Base-by-base conservation (phyloP, 1,284 basidiomycete genomes). In the Cryptococcus neoformans region DNA sequence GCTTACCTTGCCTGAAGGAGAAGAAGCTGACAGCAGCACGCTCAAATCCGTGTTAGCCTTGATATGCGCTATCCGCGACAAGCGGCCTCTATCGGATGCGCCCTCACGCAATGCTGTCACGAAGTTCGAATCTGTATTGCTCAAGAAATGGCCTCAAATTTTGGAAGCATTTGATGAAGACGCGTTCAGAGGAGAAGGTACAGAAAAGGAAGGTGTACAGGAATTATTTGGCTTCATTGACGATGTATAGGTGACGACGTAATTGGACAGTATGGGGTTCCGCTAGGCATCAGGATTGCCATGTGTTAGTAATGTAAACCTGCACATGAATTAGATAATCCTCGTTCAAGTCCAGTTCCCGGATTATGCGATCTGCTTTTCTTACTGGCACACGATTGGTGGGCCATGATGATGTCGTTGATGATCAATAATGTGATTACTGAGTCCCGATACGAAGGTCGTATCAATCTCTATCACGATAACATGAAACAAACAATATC, bases 11-110 rank as follows among this genome's bases (percentile, higher is more conserved):
- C 87, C 88, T 0, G 83, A 86, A 35, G 58, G 56, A 7, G 64
- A 68, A 6, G 82, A 84, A 21, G 78, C 87, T 1, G 86, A 89
- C 54, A 78, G 81, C 16, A 80, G 81, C 63, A 83, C 84, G 58
- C 75, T 89, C 53, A 82, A 85, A 55, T 84, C 84, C 40, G 72
- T 89, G 14, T 81, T 86, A 53, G 79, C 88, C 12, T 79, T 90
- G 12, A 74, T 87, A 34, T 76, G 78, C 17, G 53, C 57, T 51
- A 38, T 58, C 38, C 17, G 34, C 6, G 66, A 90, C 87, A 87
- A 87, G 74, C 86, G 85, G 14, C 88, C 88, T 0, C 78, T 89
- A 36, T 81, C 84, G 14, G 90, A 93, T 60, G 79, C 85, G 0
- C 78, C 83, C 0, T 83, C 87, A 10, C 83, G 85, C 58, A 92